phyloP scores from a whole-genome alignment of 2,329 filamentous ascomycete species.

The Penicillium sp. region DNA sequence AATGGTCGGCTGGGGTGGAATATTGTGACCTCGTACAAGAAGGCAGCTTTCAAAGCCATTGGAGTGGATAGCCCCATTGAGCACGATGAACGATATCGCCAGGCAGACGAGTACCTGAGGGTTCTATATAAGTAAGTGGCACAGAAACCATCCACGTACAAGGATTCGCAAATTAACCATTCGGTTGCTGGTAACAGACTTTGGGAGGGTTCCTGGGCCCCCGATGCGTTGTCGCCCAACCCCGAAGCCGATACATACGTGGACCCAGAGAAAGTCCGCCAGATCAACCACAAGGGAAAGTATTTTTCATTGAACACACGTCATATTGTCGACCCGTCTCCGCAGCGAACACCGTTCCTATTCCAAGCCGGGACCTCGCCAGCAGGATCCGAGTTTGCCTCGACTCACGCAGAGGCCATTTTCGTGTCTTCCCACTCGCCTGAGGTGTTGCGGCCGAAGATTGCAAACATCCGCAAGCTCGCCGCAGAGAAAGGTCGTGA shows the following conservation, averaged over 20 bases:
- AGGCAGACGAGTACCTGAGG: constrained; percentile 63
- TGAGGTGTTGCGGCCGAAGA: constrained; percentile 50
- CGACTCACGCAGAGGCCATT: constrained; percentile 61
- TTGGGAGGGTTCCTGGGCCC: constrained; percentile 59
- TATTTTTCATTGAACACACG: constrained; percentile 51
- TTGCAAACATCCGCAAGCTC: constrained; percentile 55
- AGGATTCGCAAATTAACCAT: not conserved
- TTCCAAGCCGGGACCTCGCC: constrained; percentile 62
- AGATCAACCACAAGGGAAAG: constrained; percentile 62
- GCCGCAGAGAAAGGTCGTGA: constrained; percentile 56
- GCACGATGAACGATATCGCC: constrained; percentile 62
- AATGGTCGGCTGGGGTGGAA: constrained; percentile 66
- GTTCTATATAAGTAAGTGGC: constrained; percentile 61
- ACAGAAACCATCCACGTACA: not conserved
- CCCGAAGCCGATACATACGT: constrained; percentile 57
- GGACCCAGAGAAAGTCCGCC: constrained; percentile 60
- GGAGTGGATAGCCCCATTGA: constrained; percentile 59
- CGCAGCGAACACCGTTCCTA: constrained; percentile 59
- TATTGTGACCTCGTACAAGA: constrained; percentile 66
- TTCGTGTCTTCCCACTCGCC: constrained; percentile 60
- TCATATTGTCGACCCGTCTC: constrained; percentile 57
- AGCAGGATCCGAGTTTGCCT: constrained; percentile 59
- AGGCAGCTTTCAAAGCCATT: constrained; percentile 64
- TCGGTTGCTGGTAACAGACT: constrained; percentile 36
- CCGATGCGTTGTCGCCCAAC: constrained; percentile 59